phyloP scores from a whole-genome alignment of 768 basidiomycete genomes.

The Suillus tomentosus region DNA sequence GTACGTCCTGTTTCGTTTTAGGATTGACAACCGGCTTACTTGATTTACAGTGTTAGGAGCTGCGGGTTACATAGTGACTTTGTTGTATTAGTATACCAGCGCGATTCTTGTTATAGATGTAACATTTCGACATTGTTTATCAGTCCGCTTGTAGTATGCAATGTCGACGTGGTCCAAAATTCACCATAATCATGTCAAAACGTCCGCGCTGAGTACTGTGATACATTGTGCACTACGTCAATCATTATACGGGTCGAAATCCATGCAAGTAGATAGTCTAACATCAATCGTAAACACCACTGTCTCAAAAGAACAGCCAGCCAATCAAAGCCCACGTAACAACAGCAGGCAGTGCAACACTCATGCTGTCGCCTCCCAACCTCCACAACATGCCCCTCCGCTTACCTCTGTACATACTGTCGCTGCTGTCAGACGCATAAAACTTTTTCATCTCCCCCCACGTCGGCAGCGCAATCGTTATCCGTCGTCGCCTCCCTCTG shows the following conservation, averaged over 20 bases:
- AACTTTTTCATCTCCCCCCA: slow-evolving; percentile 26
- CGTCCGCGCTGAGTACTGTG: not conserved
- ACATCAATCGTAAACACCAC: not conserved
- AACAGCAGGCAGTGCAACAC: slow-evolving; percentile 31
- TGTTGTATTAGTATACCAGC: slow-evolving; percentile 16
- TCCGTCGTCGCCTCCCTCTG: slow-evolving; percentile 53
- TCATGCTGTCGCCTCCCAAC: slow-evolving; percentile 41
- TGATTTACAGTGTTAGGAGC: slow-evolving; percentile 39
- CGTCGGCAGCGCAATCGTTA: slow-evolving; percentile 48
- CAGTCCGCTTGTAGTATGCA: not conserved
- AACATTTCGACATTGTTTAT: not conserved
- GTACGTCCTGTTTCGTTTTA: slow-evolving; percentile 49
- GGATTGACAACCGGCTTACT: not conserved
- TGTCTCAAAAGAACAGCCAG: slow-evolving; percentile 32
- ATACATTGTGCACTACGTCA: not conserved
- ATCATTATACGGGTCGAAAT: not conserved
- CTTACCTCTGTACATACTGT: slow-evolving; percentile 14
- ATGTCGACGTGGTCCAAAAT: not conserved
- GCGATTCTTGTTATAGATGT: not conserved
- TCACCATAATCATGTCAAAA: not conserved
- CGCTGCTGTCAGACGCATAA: slow-evolving; percentile 13
- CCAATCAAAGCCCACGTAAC: slow-evolving; percentile 26
- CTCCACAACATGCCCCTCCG: slow-evolving; percentile 37
- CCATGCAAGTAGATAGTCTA: slow-evolving; percentile 3
- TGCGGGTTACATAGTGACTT: slow-evolving; percentile 36